Evolutionary conservation across 1,284 basidiomycete species (phyloP), one percentile per base, ranked within the genome.

Genomic region (Caloboletus firmus): DNA sequence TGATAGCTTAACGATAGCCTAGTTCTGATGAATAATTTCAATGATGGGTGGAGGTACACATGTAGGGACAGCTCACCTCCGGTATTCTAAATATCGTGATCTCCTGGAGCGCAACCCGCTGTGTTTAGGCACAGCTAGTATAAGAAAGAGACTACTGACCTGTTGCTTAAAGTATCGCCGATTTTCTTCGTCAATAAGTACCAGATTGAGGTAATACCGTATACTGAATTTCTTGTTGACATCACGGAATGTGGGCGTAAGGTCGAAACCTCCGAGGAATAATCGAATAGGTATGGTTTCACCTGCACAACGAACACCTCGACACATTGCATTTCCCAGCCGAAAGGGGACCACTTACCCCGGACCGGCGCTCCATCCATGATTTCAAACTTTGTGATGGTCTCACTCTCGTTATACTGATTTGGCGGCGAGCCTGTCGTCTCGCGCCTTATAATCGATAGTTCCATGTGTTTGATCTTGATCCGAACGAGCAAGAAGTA

Each of bases 401-500:
- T 99, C 71, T 99, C 96, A 61, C 90, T 94, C 74, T 99, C 96
- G 72, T 98, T 99, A 75, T 99, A 99, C 74, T 96, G 94, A 69
- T 99, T 99, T 10, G 96, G 97, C 4, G 91, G 91, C 4, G 93
- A 82, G 18, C 96, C 96, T 0, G 97, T 98, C 20, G 96, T 98
- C 72, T 99, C 96, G 39, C 96, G 83, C 28, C 96, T 87, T 61
- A 99, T 98, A 69, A 98, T 98, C 15, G 94, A 97, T 18, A 99
- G 81, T 69, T 99, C 97, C 95, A 98, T 98, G 66, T 99, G 95
- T 74, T 99, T 98, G 77, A 99, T 98, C 80, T 99, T 98, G 82
- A 99, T 98, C 56, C 96, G 88, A 8, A 99, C 96, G 41, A 99
- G 88, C 30, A 99, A 78, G 75, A 99, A 99, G 78, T 97, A 98